Evolutionary conservation across 495 filamentous ascomycete species (phyloP), one percentile per base, ranked within the genome.

Genomic region (Aspergillus mulundensis): DNA sequence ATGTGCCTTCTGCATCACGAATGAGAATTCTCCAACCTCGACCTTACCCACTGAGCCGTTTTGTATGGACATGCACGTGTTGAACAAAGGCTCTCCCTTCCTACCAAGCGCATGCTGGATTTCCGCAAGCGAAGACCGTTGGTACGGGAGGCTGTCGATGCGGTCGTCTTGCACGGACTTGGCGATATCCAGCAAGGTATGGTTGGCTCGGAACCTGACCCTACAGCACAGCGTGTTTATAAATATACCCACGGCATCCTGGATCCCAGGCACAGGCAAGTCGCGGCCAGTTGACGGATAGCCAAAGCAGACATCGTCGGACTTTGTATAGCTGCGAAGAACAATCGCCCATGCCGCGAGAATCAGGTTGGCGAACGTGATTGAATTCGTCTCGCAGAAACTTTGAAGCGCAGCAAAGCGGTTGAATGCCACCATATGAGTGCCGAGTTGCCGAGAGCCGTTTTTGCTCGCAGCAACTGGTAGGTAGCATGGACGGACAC

Each of bases 241-340:
- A 56, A 82, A 82, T 12, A 79, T 75, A 1, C 80, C 80, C 23
- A 80, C 75, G 48, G 78, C 77, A 42, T 81, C 71, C 32, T 80
- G 74, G 28, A 81, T 79, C 0, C 76, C 75, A n/a, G 65, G 61
- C 16, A 81, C 69, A 20, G 79, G 76, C 14, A 71, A 68, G 63
- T 79, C 76, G 39, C 79, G 69, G 24, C 79, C 78, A 32, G 79
- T 72, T 15, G 73, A 74, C 11, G 76, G 62, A 45, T 81, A 81
- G 3, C 83, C 83, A 57, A 86, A 87, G 56, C 77, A 81, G n/a
- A 85, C 72, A 25, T 81, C 75, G 42, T 83, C 73, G 4, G 73
- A 77, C 0, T 67, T 69, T 0, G 79, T 82, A 58, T 81, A 81
- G 10, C 64, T 63, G 28, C 73, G 71, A 7, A 86, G 70, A 0